Evolutionary conservation across 2,329 filamentous ascomycete species (phyloP).

Genomic region (Apiospora hydei): DNA sequence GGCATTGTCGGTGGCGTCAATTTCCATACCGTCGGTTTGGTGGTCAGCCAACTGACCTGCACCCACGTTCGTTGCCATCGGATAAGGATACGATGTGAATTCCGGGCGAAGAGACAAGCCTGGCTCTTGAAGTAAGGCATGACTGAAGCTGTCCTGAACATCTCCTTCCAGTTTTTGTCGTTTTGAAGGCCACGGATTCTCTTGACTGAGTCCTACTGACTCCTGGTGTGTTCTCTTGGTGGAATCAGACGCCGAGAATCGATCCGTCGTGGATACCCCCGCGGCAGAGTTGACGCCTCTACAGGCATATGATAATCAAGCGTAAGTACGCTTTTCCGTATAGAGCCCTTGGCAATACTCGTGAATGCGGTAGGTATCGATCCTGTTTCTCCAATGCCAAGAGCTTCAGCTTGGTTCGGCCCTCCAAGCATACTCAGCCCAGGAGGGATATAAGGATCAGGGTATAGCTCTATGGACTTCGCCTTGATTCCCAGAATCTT

Average conservation of each 20-base stretch:
- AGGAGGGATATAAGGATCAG: constrained; percentile 26
- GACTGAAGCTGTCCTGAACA: not conserved
- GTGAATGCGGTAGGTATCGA: not conserved
- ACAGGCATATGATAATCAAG: constrained; percentile 23
- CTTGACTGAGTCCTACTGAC: not conserved
- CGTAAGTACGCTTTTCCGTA: constrained; percentile 10
- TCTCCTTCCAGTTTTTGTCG: not conserved
- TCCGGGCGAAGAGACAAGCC: not conserved
- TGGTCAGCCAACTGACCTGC: not conserved
- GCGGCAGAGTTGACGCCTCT: not conserved
- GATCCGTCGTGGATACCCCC: not conserved
- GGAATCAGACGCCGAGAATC: not conserved
- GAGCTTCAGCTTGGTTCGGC: not conserved
- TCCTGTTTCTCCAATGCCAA: not conserved
- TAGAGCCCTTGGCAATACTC: constrained; percentile 8
- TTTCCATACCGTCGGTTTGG: not conserved
- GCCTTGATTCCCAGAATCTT: constrained; percentile 24
- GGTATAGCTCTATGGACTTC: constrained; percentile 26
- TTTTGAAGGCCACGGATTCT: not conserved
- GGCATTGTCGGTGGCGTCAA: not conserved
- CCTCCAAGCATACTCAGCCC: constrained; percentile 12
- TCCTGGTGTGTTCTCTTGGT: not conserved
- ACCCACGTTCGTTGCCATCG: not conserved
- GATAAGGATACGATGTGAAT: not conserved
- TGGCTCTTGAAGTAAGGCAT: not conserved